These are phyloP conservation scores for Penicillium verhagenii DNA, from an alignment of 495 filamentous ascomycete genomes.

Conservation along the genomic window DNA sequence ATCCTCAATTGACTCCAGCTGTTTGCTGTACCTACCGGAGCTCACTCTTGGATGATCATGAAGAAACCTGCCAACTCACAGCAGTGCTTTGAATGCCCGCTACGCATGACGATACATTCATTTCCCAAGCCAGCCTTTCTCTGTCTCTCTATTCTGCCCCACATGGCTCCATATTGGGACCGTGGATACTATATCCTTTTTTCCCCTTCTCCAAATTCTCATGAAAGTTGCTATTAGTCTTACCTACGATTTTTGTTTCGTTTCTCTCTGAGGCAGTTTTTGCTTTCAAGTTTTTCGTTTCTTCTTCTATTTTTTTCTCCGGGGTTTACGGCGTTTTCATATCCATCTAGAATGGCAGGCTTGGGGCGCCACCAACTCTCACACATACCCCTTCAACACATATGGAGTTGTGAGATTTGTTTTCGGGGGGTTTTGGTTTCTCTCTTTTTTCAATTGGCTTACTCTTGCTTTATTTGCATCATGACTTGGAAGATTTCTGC, in stretches of 20 bases:
- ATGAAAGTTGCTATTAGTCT: not conserved
- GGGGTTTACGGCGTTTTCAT: conserved; percentile 3
- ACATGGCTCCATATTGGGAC: not conserved
- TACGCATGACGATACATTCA: conserved; percentile 12
- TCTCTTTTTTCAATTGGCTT: not conserved
- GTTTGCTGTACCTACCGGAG: not conserved
- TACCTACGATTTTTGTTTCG: not conserved
- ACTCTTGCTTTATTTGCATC: not conserved
- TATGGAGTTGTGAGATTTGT: conserved; percentile 5
- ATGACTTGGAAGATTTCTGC: not conserved
- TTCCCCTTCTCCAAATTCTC: too few species aligned
- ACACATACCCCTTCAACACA: conserved; percentile 3
- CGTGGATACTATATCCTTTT: not conserved
- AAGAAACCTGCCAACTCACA: not conserved
- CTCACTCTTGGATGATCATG: not conserved
- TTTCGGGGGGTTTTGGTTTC: conserved; percentile 5
- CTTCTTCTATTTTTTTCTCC: too few species aligned
- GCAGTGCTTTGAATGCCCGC: conserved; percentile 5
- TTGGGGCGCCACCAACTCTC: conserved; percentile 7
- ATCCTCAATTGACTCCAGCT: conserved; percentile 13
- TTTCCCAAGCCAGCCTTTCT: too few species aligned
- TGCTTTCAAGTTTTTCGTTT: too few species aligned
- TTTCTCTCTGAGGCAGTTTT: not conserved
- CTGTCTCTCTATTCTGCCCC: not conserved
- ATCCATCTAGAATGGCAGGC: conserved; percentile 28